These are phyloP conservation scores for Candida maris DNA, from an alignment of 805 yeast genomes.

Conservation along the genomic window DNA sequence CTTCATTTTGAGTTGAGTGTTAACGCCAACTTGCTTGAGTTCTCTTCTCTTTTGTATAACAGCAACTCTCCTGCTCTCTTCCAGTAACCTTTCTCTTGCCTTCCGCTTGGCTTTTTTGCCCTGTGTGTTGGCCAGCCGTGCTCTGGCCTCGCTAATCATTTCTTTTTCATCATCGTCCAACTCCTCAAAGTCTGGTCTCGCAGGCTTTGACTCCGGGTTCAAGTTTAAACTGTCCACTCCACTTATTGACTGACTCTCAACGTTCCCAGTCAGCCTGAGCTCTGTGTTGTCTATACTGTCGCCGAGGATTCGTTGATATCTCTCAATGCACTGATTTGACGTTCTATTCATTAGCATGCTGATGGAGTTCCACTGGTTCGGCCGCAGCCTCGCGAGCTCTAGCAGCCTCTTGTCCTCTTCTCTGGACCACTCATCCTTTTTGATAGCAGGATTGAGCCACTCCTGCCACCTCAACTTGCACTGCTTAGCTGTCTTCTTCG, in stretches of 20 bases:
- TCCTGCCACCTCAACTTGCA: slow-evolving; percentile 93
- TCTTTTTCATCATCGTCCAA: slow-evolving; percentile 87
- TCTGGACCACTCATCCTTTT: slow-evolving; percentile 62
- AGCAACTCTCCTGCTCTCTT: slow-evolving; percentile 74
- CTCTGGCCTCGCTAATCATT: slow-evolving; percentile 92
- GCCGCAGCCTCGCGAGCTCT: slow-evolving; percentile 63
- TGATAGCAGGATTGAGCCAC: slow-evolving; percentile 72
- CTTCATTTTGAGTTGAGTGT: slow-evolving; percentile 44
- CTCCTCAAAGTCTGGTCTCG: slow-evolving; percentile 75
- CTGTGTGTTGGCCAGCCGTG: slow-evolving; percentile 85
- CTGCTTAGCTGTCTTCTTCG: slow-evolving; percentile 85
- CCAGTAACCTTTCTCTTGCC: slow-evolving; percentile 77
- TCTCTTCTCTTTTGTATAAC: slow-evolving; percentile 76
- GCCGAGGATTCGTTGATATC: slow-evolving; percentile 71
- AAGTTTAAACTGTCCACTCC: slow-evolving; percentile 57
- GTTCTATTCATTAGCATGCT: slow-evolving; percentile 78
- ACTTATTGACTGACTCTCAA: slow-evolving; percentile 8
- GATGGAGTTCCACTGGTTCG: slow-evolving; percentile 95
- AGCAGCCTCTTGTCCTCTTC: slow-evolving; percentile 75
- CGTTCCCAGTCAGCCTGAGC: slow-evolving; percentile 23
- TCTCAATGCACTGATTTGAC: slow-evolving; percentile 79
- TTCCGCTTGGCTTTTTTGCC: slow-evolving; percentile 94
- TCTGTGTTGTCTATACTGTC: slow-evolving; percentile 36
- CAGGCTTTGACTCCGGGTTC: slow-evolving; percentile 73
- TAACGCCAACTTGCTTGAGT: slow-evolving; percentile 74